A percentile compares a stretch with the other conserved stretches of the same genome.
These are phyloP conservation scores for Pichia sp. DNA, from an alignment of 1,139 yeast genomes.

Conservation along the genomic window DNA sequence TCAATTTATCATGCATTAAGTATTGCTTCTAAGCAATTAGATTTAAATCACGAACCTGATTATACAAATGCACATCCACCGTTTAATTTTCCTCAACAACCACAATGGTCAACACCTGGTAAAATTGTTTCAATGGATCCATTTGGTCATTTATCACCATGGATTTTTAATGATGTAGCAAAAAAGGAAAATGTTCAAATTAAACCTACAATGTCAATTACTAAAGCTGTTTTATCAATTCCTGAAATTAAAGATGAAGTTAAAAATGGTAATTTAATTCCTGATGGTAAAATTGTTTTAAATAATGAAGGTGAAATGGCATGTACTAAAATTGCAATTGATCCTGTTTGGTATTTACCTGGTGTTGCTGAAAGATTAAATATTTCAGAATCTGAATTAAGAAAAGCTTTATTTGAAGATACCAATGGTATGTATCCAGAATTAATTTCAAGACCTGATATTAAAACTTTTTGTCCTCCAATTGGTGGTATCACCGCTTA, in stretches of 20 bases:
- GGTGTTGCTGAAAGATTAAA: constrained; percentile 57
- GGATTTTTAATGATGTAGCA: constrained; percentile 41
- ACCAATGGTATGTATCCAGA: constrained; percentile 65
- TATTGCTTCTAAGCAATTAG: constrained; percentile 48
- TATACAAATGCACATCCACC: constrained; percentile 60
- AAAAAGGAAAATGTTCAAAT: constrained; percentile 43
- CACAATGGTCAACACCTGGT: constrained; percentile 46
- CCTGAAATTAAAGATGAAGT: constrained; percentile 51
- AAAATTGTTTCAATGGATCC: constrained; percentile 60
- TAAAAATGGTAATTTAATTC: constrained; percentile 40
- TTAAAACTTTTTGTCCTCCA: constrained; percentile 56
- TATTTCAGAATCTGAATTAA: constrained; percentile 46
- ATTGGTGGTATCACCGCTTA: constrained; percentile 59
- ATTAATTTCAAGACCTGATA: constrained; percentile 55
- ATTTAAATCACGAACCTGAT: constrained; percentile 46
- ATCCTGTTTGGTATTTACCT: constrained; percentile 62
- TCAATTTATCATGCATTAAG: constrained; percentile 57
- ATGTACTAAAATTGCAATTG: constrained; percentile 56
- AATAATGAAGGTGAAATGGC: constrained; percentile 52
- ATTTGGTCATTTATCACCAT: constrained; percentile 56
- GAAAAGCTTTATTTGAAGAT: constrained; percentile 54
- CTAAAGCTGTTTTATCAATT: constrained; percentile 55
- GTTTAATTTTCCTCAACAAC: constrained; percentile 43
- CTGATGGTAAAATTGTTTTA: constrained; percentile 52
- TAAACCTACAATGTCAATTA: constrained; percentile 56